Evolutionary conservation across 352 stramenopile genomes (phyloP).

Genomic region (Pythium grandisporangium): DNA sequence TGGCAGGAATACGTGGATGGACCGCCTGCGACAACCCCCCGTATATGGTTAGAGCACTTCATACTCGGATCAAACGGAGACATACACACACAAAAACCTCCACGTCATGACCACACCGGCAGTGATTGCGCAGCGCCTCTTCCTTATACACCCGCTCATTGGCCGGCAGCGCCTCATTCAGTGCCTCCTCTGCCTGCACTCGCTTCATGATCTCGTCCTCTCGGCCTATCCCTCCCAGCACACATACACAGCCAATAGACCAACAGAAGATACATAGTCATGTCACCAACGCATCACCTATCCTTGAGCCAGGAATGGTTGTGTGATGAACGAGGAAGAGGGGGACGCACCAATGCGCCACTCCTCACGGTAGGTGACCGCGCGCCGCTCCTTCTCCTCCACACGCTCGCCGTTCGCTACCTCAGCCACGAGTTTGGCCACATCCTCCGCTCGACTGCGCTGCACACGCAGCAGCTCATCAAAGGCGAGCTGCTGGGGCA

Average conservation of each 20-base stretch:
- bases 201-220: constrained; percentile 17
- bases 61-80: too few species aligned
- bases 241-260: background rate
- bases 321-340: too few species aligned
- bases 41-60: too few species aligned
- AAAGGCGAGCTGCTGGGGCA: constrained; percentile 18
- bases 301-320: too few species aligned
- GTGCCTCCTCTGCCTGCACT: constrained; percentile 3
- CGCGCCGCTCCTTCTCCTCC: constrained; percentile 5
- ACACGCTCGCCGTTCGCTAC: background rate
- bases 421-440: constrained; percentile 9
- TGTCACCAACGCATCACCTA: too few species aligned
- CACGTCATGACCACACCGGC: too few species aligned
- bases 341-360: constrained; percentile 22
- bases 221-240: too few species aligned
- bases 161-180: background rate
- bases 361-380: constrained; percentile 22
- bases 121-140: too few species aligned
- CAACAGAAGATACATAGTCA: too few species aligned
- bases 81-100: too few species aligned
- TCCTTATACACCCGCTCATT: too few species aligned
- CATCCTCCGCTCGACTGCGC: constrained; percentile 21
- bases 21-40: background rate
- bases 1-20: too few species aligned
- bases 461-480: constrained; percentile 28